Base-by-base conservation (phyloP, 2,329 filamentous ascomycete species). In the Didymella pomorum region DNA sequence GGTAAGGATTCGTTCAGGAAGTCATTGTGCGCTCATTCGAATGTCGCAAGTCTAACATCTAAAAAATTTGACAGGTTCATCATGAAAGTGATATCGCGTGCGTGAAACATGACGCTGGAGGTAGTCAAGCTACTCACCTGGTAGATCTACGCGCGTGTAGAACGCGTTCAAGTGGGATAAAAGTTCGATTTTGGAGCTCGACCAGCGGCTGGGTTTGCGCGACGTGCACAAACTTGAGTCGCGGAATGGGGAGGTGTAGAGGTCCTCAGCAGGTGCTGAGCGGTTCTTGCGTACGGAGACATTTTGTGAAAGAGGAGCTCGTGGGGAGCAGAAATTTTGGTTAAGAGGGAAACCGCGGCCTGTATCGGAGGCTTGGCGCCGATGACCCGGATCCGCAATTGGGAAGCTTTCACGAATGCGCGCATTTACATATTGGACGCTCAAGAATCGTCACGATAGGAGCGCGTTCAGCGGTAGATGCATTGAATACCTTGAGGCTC, bases 11-110 rank as follows among this genome's bases (percentile, higher is more conserved):
- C 37, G 29, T 54, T 76, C 73, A 76, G 73, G 60, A 75, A 70
- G 73, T 76, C 73, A 65, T 73, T 67, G 66, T 64, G 66, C 67
- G 72, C 72, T 75, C 73, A 76, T 70, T 60, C 65, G 57, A 66
- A 59, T 67, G 67, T 76, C 73, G 73, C 72, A 76, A 76, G 73
- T 76, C 73, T 76, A 76, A 76, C 73, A 76, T 76, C 73, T 76
- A 66, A 71, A 71, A 68, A 56, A 68, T 64, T 66, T 68, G 73
- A 76, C 73, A 56, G 66, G 50, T 63, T 76, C 73, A 76, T 76
- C 73, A 76, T 71, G 26, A 52, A 43, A 44, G 28, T 23, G 16
- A 14, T 20, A 20, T 46, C 16, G 25, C 11, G 42, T 53, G 42
- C n/a, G 18, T 33, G n/a, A n/a, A 42, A 28, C 18, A 28, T 23